Evolutionary conservation across 345 rosid genomes (phyloP).

Genomic region (Corchorus capsularis): DNA sequence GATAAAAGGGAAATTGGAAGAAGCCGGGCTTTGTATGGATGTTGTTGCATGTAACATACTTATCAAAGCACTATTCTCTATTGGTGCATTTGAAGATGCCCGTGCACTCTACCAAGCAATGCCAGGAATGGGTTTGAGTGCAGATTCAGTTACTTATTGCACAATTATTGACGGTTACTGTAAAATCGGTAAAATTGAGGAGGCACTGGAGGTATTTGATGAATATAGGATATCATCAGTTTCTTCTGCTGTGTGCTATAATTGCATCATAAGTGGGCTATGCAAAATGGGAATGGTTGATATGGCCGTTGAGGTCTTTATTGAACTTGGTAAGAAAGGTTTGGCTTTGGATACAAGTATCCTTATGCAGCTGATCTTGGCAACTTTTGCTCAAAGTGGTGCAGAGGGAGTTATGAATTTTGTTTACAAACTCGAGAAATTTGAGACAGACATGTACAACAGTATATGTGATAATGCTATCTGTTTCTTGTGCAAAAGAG

Average conservation of each 20-base stretch:
- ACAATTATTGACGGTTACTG: constrained; percentile 62
- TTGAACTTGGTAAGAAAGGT: constrained; percentile 56
- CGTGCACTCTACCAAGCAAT: constrained; percentile 56
- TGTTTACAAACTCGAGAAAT: constrained; percentile 42
- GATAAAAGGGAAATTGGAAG: constrained; percentile 51
- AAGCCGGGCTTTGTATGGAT: constrained; percentile 60
- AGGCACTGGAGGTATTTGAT: constrained; percentile 79
- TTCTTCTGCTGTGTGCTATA: constrained; percentile 62
- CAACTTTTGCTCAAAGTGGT: constrained; percentile 38
- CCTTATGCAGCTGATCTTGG: constrained; percentile 46
- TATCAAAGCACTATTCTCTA: constrained; percentile 65
- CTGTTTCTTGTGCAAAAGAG: constrained; percentile 58
- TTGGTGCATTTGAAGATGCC: constrained; percentile 80
- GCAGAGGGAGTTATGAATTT: constrained; percentile 53
- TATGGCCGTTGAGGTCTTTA: constrained; percentile 57
- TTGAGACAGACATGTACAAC: constrained; percentile 32
- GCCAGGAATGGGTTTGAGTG: constrained; percentile 55
- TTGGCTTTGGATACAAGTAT: constrained; percentile 42
- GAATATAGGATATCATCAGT: constrained; percentile 53
- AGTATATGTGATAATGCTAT: constrained; percentile 51
- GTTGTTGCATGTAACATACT: constrained; percentile 69
- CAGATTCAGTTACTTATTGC: constrained; percentile 59
- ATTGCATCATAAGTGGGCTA: constrained; percentile 58
- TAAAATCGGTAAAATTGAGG: constrained; percentile 63
- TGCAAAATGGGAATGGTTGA: constrained; percentile 61